Conservation (phyloP, 305 asterid genomes). For the Fraxinus albicans region DNA sequence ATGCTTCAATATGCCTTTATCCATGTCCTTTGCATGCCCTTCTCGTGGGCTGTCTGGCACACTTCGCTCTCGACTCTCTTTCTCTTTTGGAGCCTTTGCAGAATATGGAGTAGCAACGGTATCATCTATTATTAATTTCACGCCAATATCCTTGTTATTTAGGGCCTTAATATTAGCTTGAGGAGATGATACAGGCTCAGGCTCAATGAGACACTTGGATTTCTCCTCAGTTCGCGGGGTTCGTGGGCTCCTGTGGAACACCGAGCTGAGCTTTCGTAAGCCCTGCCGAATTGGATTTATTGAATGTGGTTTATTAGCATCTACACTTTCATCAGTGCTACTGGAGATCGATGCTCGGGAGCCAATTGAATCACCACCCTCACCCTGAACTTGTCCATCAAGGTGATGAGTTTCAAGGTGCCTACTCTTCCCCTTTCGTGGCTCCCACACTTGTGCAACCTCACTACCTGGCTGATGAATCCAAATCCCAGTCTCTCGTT, state of each 20-base stretch:
- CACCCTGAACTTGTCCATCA: constrained; percentile 40
- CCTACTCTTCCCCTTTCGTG: constrained; percentile 72
- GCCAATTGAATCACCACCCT: constrained; percentile 29
- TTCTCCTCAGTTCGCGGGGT: constrained; percentile 32
- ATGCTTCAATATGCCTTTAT: constrained; percentile 59
- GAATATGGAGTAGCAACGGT: constrained; percentile 32
- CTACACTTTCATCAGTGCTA: constrained; percentile 58
- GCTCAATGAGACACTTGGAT: constrained; percentile 31
- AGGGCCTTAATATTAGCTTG: constrained; percentile 47
- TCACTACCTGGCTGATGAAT: constrained; percentile 94
- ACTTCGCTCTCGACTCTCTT: constrained; percentile 38
- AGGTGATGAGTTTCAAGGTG: constrained; percentile 20
- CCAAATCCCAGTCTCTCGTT: constrained; percentile 82
- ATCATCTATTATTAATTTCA: constrained; percentile 56
- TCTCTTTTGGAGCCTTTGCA: constrained; percentile 28
- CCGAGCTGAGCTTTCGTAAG: constrained; percentile 52
- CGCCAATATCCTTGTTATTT: constrained; percentile 50
- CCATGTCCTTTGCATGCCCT: constrained; percentile 42
- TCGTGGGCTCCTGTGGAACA: constrained; percentile 57
- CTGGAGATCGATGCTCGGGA: constrained; percentile 29
- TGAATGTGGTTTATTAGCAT: constrained; percentile 39
- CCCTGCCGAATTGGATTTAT: constrained; percentile 55
- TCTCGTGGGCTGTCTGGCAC: constrained; percentile 46
- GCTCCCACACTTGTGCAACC: constrained; percentile 77
- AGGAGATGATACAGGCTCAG: constrained; percentile 42